Evolutionary conservation across 495 filamentous ascomycete genomes (phyloP).

Genomic region (Chlorociboria aeruginascens): DNA sequence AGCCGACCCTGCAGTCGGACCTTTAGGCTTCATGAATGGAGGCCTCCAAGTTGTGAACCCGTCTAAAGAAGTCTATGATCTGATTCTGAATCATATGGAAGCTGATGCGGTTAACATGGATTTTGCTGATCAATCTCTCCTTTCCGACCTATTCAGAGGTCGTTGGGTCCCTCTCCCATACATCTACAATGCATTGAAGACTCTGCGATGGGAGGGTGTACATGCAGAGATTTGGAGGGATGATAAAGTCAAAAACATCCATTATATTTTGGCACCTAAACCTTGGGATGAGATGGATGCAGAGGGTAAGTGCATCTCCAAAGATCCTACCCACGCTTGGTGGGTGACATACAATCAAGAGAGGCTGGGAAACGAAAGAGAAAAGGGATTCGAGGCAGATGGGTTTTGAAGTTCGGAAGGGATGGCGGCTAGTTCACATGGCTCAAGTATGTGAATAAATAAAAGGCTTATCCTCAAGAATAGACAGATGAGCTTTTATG

Average conservation of each 20-base stretch:
- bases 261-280: conserved; percentile 71
- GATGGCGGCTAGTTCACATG: not conserved
- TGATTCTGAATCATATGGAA: conserved; percentile 39
- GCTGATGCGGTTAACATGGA: conserved; percentile 40
- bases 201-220: conserved; percentile 53
- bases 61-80: conserved; percentile 36
- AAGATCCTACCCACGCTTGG: conserved; percentile 50
- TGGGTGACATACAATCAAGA: conserved; percentile 49
- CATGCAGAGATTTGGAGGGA: conserved; percentile 67
- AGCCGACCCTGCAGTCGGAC: conserved; percentile 32
- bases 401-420: conserved; percentile 11
- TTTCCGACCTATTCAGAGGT: conserved; percentile 51
- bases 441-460: too few species aligned
- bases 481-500: too few species aligned
- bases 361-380: conserved; percentile 25
- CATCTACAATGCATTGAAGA: conserved; percentile 75
- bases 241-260: conserved; percentile 63
- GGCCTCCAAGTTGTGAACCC: conserved; percentile 66
- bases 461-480: too few species aligned
- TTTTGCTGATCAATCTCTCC: conserved; percentile 66
- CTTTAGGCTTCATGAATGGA: conserved; percentile 58
- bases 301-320: conserved; percentile 25
- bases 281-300: conserved; percentile 58
- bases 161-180: conserved; percentile 68
- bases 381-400: conserved; percentile 16